Percentiles rank a stretch among this genome's conserved stretches.
phyloP scores from a whole-genome alignment of 768 basidiomycete species.

The Agrocybe praecox region DNA sequence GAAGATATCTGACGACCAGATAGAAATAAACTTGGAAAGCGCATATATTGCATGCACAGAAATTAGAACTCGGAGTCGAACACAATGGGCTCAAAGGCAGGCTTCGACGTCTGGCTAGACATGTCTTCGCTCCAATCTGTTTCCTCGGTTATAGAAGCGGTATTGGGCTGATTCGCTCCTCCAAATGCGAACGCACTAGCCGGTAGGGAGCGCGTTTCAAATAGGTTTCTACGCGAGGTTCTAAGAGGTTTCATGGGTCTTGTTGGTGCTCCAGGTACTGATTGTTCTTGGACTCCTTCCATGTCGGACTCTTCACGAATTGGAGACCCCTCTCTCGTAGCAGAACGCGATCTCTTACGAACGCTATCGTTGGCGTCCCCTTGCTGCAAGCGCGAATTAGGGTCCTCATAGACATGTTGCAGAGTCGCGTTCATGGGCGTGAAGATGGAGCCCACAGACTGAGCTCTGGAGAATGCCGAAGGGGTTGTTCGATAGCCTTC shows the following conservation, averaged over 20 bases:
- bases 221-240: constrained; percentile 32
- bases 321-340: constrained; percentile 12
- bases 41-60: not conserved
- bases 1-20: not conserved
- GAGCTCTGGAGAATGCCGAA: constrained; percentile 41
- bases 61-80: constrained; percentile 3
- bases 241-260: constrained; percentile 45
- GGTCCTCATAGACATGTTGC: constrained; percentile 42
- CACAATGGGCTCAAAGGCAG: constrained; percentile 25
- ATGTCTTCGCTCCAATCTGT: constrained; percentile 43
- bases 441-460: constrained; percentile 46
- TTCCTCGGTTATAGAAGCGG: constrained; percentile 28
- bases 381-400: constrained; percentile 6
- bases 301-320: not conserved
- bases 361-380: constrained; percentile 6
- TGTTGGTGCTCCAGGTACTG: not conserved
- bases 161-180: not conserved
- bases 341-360: constrained; percentile 41
- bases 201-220: constrained; percentile 41
- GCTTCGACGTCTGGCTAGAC: constrained; percentile 18
- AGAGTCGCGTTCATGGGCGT: constrained; percentile 59
- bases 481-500: constrained; percentile 56
- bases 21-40: not conserved
- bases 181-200: constrained; percentile 22
- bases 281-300: not conserved